phyloP scores from a whole-genome alignment of 169 alveolate genomes.

The Plasmodium cynomolgi region DNA sequence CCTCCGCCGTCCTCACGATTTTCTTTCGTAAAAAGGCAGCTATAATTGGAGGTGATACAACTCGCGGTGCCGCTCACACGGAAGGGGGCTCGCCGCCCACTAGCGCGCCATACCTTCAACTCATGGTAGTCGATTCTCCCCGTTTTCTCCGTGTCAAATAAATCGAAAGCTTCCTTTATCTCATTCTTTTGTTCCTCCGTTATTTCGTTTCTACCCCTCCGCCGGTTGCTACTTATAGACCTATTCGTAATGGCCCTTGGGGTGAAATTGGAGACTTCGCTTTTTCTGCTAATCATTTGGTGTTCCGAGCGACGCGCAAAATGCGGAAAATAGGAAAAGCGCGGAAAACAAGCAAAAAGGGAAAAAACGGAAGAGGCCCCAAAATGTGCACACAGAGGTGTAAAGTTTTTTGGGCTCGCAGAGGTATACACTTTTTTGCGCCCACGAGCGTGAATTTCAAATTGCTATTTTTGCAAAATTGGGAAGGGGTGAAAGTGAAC shows the following conservation, averaged over 20 bases:
- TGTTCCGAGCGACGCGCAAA: background rate
- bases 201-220: conserved; percentile 79
- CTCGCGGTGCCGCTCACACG: background rate
- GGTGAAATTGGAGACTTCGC: conserved; percentile 39
- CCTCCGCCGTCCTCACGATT: background rate
- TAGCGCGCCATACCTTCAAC: conserved; percentile 89
- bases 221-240: conserved; percentile 56
- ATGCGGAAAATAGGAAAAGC: background rate
- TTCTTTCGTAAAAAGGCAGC: background rate
- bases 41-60: background rate
- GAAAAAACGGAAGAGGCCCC: background rate
- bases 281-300: conserved; percentile 63
- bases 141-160: conserved; percentile 97
- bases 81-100: background rate
- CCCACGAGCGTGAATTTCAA: background rate
- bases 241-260: conserved; percentile 69
- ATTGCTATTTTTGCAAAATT: background rate
- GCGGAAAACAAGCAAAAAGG: background rate
- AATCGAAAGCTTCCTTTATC: conserved; percentile 98
- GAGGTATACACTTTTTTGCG: background rate
- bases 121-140: conserved; percentile 97
- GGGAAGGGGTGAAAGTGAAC: background rate
- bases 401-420: background rate
- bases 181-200: conserved; percentile 89
- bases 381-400: conserved; percentile 12